A percentile compares a stretch with the other conserved stretches of the same genome.
phyloP scores from a whole-genome alignment of 176 grass and related monocot species.

The Areca catechu region DNA sequence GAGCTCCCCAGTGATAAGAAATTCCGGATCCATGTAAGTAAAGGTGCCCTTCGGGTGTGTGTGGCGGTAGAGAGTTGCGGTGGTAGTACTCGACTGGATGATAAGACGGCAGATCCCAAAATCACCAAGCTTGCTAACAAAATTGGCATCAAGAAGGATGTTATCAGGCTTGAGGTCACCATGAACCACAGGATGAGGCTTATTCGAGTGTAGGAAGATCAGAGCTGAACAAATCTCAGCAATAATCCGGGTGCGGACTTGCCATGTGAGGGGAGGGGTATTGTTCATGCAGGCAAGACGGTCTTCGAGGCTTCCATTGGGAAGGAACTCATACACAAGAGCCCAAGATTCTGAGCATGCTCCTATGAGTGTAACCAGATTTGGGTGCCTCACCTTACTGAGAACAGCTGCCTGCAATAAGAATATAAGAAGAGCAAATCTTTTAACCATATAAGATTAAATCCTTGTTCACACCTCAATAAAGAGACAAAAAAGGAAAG shows the following conservation, averaged over 20 bases:
- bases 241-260: constrained; percentile 12
- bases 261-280: constrained; percentile 12
- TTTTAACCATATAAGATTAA: no score
- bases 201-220: constrained; percentile 21
- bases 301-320: constrained; percentile 26
- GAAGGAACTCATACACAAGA: constrained; percentile 21
- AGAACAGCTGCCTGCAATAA: constrained; percentile 12
- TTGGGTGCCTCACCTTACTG: constrained; percentile 21
- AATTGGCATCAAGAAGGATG: constrained; percentile 1
- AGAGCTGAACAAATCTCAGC: constrained; percentile 21
- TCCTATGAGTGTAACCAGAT: constrained; percentile 26
- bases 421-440: background rate
- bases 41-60: constrained; percentile 33
- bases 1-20: constrained; percentile 42
- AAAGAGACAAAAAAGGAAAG: no score
- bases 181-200: constrained; percentile 15
- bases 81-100: constrained; percentile 21
- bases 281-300: background rate
- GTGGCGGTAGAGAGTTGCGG: constrained; percentile 25
- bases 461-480: no score
- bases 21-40: constrained; percentile 64
- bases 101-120: constrained; percentile 48
- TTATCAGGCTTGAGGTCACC: constrained; percentile 24
- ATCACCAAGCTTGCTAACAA: constrained; percentile 53
- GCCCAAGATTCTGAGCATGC: constrained; percentile 13